These are phyloP conservation scores for Populus alba DNA, from an alignment of 345 rosid genomes.

Conservation along the genomic window DNA sequence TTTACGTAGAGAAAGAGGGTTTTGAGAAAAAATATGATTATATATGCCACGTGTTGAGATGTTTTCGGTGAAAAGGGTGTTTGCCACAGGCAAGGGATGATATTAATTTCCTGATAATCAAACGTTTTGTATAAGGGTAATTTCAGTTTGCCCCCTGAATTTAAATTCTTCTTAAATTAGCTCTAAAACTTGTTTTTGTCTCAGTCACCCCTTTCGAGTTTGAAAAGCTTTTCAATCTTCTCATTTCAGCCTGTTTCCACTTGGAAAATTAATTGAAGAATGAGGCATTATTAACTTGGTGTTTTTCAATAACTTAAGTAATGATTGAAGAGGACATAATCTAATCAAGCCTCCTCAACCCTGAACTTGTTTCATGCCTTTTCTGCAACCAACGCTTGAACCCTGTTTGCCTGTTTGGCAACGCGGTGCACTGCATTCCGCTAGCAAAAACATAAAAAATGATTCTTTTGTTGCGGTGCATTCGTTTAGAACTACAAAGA, in stretches of 20 bases:
- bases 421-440: no score
- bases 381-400: not conserved
- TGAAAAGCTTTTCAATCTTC: no score
- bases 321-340: no score
- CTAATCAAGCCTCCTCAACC: no score
- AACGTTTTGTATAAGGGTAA: not conserved
- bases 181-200: not conserved
- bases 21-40: not conserved
- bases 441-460: no score
- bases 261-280: no score
- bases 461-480: no score
- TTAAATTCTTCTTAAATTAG: not conserved
- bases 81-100: not conserved
- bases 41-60: constrained; percentile 2
- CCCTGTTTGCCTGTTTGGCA: not conserved
- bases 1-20: not conserved
- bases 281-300: no score
- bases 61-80: not conserved
- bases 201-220: not conserved
- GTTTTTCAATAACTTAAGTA: no score
- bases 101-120: not conserved
- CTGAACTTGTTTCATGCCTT: no score
- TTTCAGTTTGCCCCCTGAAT: not conserved
- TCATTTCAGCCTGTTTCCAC: not conserved
- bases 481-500: not conserved